Evolutionary conservation across 208 protist genomes (phyloP).

Genomic region (Naegleria lovaniensis): DNA sequence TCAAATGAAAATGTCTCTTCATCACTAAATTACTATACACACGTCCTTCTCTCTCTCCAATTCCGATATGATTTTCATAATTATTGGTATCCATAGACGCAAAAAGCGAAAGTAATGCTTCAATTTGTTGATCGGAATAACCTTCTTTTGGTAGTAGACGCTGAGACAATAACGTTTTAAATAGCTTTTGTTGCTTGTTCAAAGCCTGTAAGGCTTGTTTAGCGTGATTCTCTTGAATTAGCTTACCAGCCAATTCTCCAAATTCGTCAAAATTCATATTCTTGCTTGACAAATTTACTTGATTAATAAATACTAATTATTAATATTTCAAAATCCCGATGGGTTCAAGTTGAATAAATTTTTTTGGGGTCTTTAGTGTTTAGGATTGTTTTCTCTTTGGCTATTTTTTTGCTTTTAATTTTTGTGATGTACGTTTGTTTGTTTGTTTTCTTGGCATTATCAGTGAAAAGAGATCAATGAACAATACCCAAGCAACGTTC

Average conservation of each 20-base stretch:
- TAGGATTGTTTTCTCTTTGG: no score
- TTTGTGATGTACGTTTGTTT: no score
- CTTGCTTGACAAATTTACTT: not conserved
- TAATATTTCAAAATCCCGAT: no score
- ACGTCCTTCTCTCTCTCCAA: conserved; percentile 91
- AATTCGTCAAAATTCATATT: not conserved
- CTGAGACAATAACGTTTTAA: conserved; percentile 63
- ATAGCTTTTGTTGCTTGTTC: conserved; percentile 6
- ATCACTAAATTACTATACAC: conserved; percentile 70
- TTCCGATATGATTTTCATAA: conserved; percentile 72
- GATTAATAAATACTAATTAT: no score
- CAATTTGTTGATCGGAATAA: conserved; percentile 69
- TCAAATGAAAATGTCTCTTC: conserved; percentile 69
- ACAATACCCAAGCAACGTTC: no score
- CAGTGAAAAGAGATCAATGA: no score
- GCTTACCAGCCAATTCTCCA: not conserved
- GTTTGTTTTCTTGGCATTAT: no score
- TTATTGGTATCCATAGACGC: conserved; percentile 87
- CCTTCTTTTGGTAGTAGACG: conserved; percentile 74
- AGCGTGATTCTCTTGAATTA: not conserved
- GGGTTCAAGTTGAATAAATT: no score
- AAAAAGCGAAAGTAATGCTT: conserved; percentile 77
- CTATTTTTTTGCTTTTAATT: no score
- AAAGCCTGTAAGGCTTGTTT: not conserved
- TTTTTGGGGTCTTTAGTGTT: no score